Evolutionary conservation across 345 rosid genomes (phyloP).

Genomic region (Punica granatum): DNA sequence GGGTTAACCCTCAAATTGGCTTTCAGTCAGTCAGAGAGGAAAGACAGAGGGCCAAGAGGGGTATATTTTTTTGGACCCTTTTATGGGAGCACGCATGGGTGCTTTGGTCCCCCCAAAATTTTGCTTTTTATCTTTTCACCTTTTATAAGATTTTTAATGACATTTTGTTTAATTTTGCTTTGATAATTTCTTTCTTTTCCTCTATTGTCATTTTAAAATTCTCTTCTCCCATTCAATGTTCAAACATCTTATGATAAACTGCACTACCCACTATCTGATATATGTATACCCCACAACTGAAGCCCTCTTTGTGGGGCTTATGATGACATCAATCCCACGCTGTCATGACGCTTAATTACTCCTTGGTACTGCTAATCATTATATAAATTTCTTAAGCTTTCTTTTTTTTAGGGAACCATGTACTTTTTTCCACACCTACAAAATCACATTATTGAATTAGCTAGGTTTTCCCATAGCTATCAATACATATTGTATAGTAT

Average conservation of each 20-base stretch:
- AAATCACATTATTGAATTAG: too few species aligned
- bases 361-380: neutral
- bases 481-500: too few species aligned
- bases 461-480: too few species aligned
- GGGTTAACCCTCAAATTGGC: neutral
- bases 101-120: slow-evolving; percentile 46
- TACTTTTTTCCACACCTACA: too few species aligned
- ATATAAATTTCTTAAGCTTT: neutral
- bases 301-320: slow-evolving; percentile 18
- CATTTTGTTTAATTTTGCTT: neutral
- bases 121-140: slow-evolving; percentile 27
- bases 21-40: neutral
- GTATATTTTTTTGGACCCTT: slow-evolving; percentile 1
- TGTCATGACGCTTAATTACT: slow-evolving; percentile 40
- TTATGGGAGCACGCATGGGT: slow-evolving; percentile 87
- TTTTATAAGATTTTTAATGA: neutral
- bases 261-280: slow-evolving; percentile 41
- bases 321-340: slow-evolving; percentile 58
- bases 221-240: slow-evolving; percentile 11
- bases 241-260: slow-evolving; percentile 39
- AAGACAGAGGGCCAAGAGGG: neutral
- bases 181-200: neutral
- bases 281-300: slow-evolving; percentile 7
- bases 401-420: too few species aligned
- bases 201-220: neutral